phyloP scores from a whole-genome alignment of 1,139 yeast genomes.

The Debaryomycetaceae sp. region DNA sequence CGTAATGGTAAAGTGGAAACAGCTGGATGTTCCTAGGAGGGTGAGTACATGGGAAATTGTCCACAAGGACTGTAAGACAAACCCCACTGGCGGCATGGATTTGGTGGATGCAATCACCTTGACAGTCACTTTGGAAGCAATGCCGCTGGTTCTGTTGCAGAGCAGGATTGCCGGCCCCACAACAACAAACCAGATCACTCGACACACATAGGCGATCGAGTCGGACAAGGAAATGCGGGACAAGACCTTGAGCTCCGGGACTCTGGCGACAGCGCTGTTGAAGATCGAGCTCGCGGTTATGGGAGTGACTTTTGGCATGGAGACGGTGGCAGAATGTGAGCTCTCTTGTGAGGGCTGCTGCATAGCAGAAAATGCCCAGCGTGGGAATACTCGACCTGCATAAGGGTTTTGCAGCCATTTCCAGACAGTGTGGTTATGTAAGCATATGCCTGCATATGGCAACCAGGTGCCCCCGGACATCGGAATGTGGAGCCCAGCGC shows the following conservation, averaged over 20 bases:
- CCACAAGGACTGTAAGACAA: constrained; percentile 5
- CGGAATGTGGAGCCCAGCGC: too few species aligned
- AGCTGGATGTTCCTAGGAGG: constrained; percentile 2
- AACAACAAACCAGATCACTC: too few species aligned
- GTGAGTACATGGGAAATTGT: constrained; percentile 3
- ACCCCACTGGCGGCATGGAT: constrained; percentile 1
- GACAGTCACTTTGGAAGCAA: not conserved
- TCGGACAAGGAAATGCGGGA: not conserved
- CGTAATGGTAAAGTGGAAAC: not conserved
- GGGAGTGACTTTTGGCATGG: constrained; percentile 1
- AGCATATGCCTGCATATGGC: too few species aligned
- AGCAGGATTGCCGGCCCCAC: not conserved
- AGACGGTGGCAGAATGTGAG: not conserved
- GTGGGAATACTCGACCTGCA: too few species aligned
- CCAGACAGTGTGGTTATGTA: too few species aligned
- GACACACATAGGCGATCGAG: not conserved
- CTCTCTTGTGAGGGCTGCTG: too few species aligned
- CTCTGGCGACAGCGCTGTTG: not conserved
- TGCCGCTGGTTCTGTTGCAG: not conserved
- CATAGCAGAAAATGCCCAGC: too few species aligned
- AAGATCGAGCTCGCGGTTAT: not conserved
- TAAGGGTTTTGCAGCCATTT: too few species aligned
- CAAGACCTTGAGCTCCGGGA: constrained; percentile 1
- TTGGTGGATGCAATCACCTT: too few species aligned
- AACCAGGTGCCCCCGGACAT: too few species aligned